phyloP scores from a whole-genome alignment of 176 grass and related monocot species.

The Oryza longistaminata region DNA sequence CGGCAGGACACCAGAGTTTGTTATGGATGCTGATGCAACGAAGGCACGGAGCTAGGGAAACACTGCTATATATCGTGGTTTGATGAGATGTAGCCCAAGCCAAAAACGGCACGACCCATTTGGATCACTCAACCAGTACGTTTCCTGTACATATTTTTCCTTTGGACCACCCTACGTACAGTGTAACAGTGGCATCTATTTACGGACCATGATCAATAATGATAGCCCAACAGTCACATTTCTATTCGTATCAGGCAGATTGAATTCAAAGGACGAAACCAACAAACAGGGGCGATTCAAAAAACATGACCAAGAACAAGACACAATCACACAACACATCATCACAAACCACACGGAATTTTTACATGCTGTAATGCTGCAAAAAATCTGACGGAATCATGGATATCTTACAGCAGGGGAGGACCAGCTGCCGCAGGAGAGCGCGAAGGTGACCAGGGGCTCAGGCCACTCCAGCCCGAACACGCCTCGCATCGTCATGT shows the following conservation, averaged over 20 bases:
- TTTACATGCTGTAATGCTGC: neutral
- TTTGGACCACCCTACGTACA: neutral
- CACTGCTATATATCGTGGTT: neutral
- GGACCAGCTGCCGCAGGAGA: constrained; percentile 95
- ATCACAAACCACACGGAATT: neutral
- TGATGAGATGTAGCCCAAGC: neutral
- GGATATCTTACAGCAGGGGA: constrained; percentile 78
- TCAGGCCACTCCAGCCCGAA: constrained; percentile 95
- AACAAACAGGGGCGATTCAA: neutral
- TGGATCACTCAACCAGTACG: neutral
- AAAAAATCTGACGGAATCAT: neutral
- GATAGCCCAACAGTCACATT: constrained; percentile 14
- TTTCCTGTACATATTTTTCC: neutral
- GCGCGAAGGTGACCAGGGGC: constrained; percentile 87
- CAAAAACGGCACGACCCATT: neutral
- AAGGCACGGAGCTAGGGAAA: neutral
- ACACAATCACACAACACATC: neutral
- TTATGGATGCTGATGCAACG: neutral
- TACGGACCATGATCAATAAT: neutral
- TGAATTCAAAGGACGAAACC: neutral
- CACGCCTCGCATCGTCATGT: constrained; percentile 40
- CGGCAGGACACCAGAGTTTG: constrained; percentile 34
- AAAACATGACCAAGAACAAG: neutral
- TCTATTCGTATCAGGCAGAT: neutral
- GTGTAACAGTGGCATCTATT: constrained; percentile 6